Conservation (phyloP, 2,329 filamentous ascomycete genomes). For the Akanthomyces lecanii region DNA sequence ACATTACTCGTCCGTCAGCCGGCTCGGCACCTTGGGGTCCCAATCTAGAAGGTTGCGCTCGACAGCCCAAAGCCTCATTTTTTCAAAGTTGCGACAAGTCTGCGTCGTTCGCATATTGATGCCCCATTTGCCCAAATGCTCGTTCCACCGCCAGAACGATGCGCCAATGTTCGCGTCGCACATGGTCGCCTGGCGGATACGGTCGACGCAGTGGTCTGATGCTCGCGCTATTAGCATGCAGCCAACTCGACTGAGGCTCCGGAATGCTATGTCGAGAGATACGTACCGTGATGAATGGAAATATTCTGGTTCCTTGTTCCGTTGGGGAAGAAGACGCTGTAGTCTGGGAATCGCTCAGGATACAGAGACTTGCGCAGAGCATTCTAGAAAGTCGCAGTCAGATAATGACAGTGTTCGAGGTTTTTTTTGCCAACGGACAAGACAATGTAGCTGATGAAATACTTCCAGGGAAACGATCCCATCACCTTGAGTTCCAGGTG, state of each 20-base stretch:
- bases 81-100: slow-evolving; percentile 1
- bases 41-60: neutral
- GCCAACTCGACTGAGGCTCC: neutral
- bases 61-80: neutral
- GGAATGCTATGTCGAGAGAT: neutral
- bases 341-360: neutral
- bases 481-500: neutral
- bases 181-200: neutral
- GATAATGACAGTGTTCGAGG: too few relatives aligned
- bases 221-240: neutral
- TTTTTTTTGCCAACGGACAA: neutral
- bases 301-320: neutral
- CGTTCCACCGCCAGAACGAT: slow-evolving; percentile 1
- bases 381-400: neutral
- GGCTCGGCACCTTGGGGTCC: neutral
- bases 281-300: slow-evolving; percentile 3
- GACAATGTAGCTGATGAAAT: slow-evolving; percentile 15
- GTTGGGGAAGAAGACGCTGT: neutral
- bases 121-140: neutral
- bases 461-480: slow-evolving; percentile 9
- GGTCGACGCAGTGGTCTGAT: neutral
- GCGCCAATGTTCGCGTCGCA: neutral
- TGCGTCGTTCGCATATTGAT: neutral
- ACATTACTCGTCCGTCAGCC: neutral
- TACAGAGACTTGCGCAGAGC: neutral